Conservation (phyloP, 108 stramenopile genomes). For the Nitzschia inconspicua region DNA sequence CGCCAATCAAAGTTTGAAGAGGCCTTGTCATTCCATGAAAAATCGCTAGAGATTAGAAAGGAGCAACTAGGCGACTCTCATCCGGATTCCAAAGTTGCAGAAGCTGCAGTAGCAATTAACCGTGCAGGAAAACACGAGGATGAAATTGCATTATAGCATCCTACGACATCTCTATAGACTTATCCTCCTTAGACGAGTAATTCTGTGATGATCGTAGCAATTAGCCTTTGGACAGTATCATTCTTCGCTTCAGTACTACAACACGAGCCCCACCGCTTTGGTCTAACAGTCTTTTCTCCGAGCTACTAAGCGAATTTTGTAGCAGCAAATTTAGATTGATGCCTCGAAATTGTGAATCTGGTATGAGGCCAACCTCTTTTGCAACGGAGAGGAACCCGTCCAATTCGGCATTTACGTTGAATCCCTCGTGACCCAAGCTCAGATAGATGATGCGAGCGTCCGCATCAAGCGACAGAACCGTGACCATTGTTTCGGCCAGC, state of each 20-base stretch:
- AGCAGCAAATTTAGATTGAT: not conserved
- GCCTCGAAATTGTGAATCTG: conserved; percentile 1
- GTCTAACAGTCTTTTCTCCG: conserved; percentile 4
- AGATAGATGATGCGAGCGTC: conserved; percentile 43
- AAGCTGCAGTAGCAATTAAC: not conserved
- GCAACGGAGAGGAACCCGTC: conserved; percentile 58
- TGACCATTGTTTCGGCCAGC: conserved; percentile 58
- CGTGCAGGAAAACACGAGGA: conserved; percentile 1
- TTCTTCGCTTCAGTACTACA: not conserved
- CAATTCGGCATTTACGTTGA: conserved; percentile 60
- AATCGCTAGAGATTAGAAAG: conserved; percentile 20
- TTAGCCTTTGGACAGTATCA: no score
- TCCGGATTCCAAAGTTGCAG: conserved; percentile 10
- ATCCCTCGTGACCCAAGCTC: conserved; percentile 68
- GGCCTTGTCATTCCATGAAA: conserved; percentile 14
- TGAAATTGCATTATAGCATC: conserved; percentile 9
- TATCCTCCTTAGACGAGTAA: no score
- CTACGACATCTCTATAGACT: not conserved
- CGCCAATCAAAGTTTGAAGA: conserved; percentile 14
- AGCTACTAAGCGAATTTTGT: not conserved
- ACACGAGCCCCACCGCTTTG: conserved; percentile 10
- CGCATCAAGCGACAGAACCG: conserved; percentile 40
- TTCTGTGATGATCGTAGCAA: no score
- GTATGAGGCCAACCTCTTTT: conserved; percentile 14
- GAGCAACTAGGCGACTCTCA: conserved; percentile 19